Base-by-base conservation (phyloP, 495 filamentous ascomycete genomes). In the Penicillium egyptiacum region DNA sequence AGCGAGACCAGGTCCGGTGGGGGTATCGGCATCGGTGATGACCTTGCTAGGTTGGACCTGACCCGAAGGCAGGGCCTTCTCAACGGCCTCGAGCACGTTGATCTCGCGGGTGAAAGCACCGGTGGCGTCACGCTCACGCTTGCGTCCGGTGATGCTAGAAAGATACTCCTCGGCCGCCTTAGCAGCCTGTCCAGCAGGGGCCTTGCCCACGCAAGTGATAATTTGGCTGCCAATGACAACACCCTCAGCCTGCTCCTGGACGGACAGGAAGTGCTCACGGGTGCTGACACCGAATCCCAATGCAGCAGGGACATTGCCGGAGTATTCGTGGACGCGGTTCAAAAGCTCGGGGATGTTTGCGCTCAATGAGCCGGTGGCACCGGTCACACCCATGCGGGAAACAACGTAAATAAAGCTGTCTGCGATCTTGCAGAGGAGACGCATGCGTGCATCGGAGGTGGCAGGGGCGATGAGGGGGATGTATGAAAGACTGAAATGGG, bases 341-440 rank as follows among this genome's bases (percentile, higher is more conserved):
- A 98, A 79, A 25, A 98, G 82, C 44, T 88, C 86, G 16, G 91
- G 88, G 10, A 98, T 81, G 52, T 87, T 86, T 40, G 82, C 73
- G 69, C 88, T 96, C 57, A 98, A 78, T 26, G 82, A 85, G 28
- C 92, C 91, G 0, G 87, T 87, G 20, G 91, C 94, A 61, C 94
- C 94, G 2, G 94, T 98, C 33, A 97, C 92, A 58, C 94, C 94
- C 90, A 97, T 96, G 58, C 93, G 83, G 3, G 94, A 98, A 20
- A 98, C 95, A 55, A 99, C 94, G 70, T 99, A 99, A 74, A 99
- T 95, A 79, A 99, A 99, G 9, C 92, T 96, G 74, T 98, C 93
- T 63, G 95, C 94, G 48, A 99, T 95, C 73, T 89, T 86, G 82
- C 94, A 99, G 22, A 99, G 85, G 4, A 96, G 77, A 74, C 92